Conservation (phyloP, 768 basidiomycete species). For the Gautieria morchelliformis region DNA sequence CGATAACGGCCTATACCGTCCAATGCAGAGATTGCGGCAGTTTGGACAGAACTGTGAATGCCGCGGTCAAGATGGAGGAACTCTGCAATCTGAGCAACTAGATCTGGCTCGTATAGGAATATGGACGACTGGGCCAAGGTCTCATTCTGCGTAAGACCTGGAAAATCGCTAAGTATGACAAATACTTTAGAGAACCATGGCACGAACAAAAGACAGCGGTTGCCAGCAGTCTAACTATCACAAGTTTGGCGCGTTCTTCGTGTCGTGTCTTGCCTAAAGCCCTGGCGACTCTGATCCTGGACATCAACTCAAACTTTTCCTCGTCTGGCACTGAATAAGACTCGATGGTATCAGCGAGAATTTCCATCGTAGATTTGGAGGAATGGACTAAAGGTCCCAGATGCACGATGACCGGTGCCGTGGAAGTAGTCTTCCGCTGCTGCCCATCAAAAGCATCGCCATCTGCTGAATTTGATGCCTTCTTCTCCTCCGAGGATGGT, state of each 20-base stretch:
- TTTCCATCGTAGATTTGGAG: conserved; percentile 58
- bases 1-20: conserved; percentile 87
- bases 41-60: conserved; percentile 65
- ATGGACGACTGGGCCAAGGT: conserved; percentile 67
- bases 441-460: conserved; percentile 19
- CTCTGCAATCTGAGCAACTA: conserved; percentile 82
- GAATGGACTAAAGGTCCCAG: conserved; percentile 52
- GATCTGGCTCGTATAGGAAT: conserved; percentile 92
- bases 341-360: conserved; percentile 67
- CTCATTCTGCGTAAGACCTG: conserved; percentile 76
- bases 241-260: conserved; percentile 66
- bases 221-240: conserved; percentile 72
- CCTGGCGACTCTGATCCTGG: conserved; percentile 73
- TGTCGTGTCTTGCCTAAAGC: conserved; percentile 51
- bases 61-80: conserved; percentile 73
- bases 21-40: conserved; percentile 78
- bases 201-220: conserved; percentile 66
- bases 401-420: conserved; percentile 46
- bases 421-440: conserved; percentile 36
- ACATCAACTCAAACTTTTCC: conserved; percentile 83
- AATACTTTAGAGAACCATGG: not conserved
- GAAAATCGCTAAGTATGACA: not conserved
- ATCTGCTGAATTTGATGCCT: conserved; percentile 31
- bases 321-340: conserved; percentile 60
- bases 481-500: conserved; percentile 29